Evolutionary conservation across 2,329 filamentous ascomycete genomes (phyloP), one percentile per base, ranked within the genome.

Genomic region (Epichloe coenophiala): DNA sequence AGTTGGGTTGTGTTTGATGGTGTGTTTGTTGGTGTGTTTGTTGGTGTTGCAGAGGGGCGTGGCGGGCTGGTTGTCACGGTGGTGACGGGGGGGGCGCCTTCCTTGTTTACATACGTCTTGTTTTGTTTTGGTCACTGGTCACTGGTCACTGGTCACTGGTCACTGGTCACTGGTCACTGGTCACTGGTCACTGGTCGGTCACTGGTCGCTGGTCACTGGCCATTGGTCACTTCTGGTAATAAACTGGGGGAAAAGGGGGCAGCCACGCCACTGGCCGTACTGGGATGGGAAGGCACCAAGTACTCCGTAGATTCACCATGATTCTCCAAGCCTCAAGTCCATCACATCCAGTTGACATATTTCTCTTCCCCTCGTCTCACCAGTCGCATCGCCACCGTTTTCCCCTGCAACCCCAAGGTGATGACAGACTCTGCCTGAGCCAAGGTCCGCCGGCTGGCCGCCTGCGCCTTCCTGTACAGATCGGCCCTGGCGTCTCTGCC

Each of bases 281-380:
- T 17, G 17, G 17, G 17, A 17, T 17, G 17, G 17, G 2, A 17
- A 17, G 17, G 17, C 17, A 17, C 17, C 17, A 17, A 17, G 17
- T 17, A 17, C 17, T 17, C 17, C 17, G 17, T 17, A 17, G 17
- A 17, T 17, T 17, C 17, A 17, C 17, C 17, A 17, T 17, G 17
- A 17, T 17, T 17, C 17, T 17, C 17, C 17, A 17, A 17, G 17
- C 17, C 17, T 17, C 17, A 17, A 17, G 17, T 17, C 17, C 17
- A 21, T 23, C 5, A 23, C 48, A 67, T 53, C 59, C 68, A 68
- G 41, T 65, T 60, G 38, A 77, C 67, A 66, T 90, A 89, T 59
- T 76, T 75, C 72, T 90, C 87, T 55, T 76, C 67, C 0, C 86
- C 86, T 57, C 83, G 78, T 68, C 69, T 79, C 9, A 87, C 82